Conservation (phyloP, 345 rosid species). For the Euphorbia tirucalli region DNA sequence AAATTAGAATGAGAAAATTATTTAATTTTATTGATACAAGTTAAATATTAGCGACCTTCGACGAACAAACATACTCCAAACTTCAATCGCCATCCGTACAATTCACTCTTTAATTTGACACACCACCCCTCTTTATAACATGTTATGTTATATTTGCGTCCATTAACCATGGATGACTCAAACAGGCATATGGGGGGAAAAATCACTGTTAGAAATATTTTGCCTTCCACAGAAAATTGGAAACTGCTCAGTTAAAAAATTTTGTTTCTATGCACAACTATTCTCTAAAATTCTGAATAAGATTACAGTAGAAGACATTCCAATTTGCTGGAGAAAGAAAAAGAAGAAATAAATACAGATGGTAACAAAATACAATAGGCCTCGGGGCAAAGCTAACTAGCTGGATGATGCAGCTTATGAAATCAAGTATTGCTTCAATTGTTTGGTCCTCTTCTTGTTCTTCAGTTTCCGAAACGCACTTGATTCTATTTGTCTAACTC, state of each 20-base stretch:
- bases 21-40: too few relatives aligned
- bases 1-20: too few relatives aligned
- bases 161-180: too few relatives aligned
- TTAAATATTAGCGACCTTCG: too few relatives aligned
- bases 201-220: neutral
- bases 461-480: slow-evolving; percentile 78
- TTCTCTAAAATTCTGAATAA: slow-evolving; percentile 10
- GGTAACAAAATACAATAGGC: slow-evolving; percentile 15
- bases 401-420: slow-evolving; percentile 22
- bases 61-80: too few relatives aligned
- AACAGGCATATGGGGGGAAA: too few relatives aligned
- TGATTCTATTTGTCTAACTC: slow-evolving; percentile 83
- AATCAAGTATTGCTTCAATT: slow-evolving; percentile 66
- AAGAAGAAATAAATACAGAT: slow-evolving; percentile 8
- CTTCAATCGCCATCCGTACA: too few relatives aligned
- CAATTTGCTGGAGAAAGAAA: slow-evolving; percentile 4
- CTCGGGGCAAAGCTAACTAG: slow-evolving; percentile 16
- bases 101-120: too few relatives aligned
- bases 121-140: too few relatives aligned
- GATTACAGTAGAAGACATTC: slow-evolving; percentile 10
- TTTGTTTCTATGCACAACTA: slow-evolving; percentile 34
- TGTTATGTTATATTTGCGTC: too few relatives aligned
- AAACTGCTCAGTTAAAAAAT: slow-evolving; percentile 16
- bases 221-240: slow-evolving; percentile 5
- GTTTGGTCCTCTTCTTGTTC: slow-evolving; percentile 71